These are phyloP conservation scores for Fusarium sp. DNA, from an alignment of 2,329 filamentous ascomycete species.

Conservation along the genomic window DNA sequence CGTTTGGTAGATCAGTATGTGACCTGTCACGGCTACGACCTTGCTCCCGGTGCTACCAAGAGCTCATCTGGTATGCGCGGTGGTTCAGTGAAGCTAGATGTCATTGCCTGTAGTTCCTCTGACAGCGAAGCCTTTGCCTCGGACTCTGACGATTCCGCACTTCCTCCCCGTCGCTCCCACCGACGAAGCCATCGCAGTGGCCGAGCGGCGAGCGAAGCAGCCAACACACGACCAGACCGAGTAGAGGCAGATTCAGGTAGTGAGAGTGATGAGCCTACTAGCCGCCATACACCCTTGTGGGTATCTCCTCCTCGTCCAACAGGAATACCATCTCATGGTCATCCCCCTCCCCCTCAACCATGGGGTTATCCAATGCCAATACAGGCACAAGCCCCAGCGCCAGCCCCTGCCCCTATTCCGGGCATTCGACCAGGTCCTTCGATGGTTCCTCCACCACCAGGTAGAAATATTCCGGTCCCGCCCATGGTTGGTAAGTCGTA, in stretches of 20 bases:
- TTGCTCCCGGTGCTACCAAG: slow-evolving; percentile 24
- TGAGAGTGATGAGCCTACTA: slow-evolving; percentile 4
- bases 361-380: slow-evolving; percentile 12
- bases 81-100: slow-evolving; percentile 21
- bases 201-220: slow-evolving; percentile 16
- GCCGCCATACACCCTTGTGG: slow-evolving; percentile 7
- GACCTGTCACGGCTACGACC: slow-evolving; percentile 47
- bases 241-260: slow-evolving; percentile 13
- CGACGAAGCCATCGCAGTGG: slow-evolving; percentile 23
- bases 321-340: slow-evolving; percentile 1
- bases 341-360: slow-evolving; percentile 3
- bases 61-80: slow-evolving; percentile 11
- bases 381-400: background rate
- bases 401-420: background rate
- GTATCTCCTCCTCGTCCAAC: slow-evolving; percentile 7
- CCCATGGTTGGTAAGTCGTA: slow-evolving; percentile 12
- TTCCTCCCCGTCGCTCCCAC: slow-evolving; percentile 9
- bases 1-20: slow-evolving; percentile 48
- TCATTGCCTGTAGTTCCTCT: slow-evolving; percentile 36
- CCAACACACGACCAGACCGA: slow-evolving; percentile 11
- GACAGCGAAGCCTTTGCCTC: slow-evolving; percentile 33
- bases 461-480: slow-evolving; percentile 12
- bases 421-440: background rate
- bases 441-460: background rate
- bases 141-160: slow-evolving; percentile 37